phyloP scores from a whole-genome alignment of 768 basidiomycete genomes.

The Macrocybe gigantea region DNA sequence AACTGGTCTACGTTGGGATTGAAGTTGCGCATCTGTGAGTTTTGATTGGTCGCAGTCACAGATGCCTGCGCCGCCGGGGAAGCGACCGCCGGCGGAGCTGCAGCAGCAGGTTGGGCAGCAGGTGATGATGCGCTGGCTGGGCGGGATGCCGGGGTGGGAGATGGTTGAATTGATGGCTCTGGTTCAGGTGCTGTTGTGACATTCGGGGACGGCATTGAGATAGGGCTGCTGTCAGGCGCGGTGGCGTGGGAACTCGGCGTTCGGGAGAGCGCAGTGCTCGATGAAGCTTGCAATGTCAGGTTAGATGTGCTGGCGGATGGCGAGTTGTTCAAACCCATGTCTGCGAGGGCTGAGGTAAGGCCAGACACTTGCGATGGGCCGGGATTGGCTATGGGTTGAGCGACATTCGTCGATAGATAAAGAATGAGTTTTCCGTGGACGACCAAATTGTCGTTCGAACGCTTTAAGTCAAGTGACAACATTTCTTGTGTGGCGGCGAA shows the following conservation, averaged over 20 bases:
- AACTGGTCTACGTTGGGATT: slow-evolving; percentile 94
- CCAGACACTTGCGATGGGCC: slow-evolving; percentile 69
- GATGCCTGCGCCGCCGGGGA: slow-evolving; percentile 17
- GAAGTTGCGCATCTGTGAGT: slow-evolving; percentile 71
- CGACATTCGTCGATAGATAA: slow-evolving; percentile 90
- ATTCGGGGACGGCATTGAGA: slow-evolving; percentile 32
- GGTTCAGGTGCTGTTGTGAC: slow-evolving; percentile 17
- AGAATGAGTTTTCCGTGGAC: slow-evolving; percentile 98
- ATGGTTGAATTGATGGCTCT: slow-evolving; percentile 16
- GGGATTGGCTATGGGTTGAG: slow-evolving; percentile 78
- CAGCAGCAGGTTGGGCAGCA: slow-evolving; percentile 14
- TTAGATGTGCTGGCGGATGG: slow-evolving; percentile 55
- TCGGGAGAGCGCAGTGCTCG: slow-evolving; percentile 46
- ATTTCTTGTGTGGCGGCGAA: slow-evolving; percentile 56
- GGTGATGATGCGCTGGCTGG: slow-evolving; percentile 18
- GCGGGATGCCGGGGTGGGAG: slow-evolving; percentile 18
- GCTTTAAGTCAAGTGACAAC: slow-evolving; percentile 94
- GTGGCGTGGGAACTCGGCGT: slow-evolving; percentile 65
- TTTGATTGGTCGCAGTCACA: slow-evolving; percentile 39
- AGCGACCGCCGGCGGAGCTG: slow-evolving; percentile 18
- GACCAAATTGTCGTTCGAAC: slow-evolving; percentile 97
- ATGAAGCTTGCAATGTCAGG: slow-evolving; percentile 34
- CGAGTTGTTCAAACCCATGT: slow-evolving; percentile 57
- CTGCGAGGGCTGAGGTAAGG: slow-evolving; percentile 51
- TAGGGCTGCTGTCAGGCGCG: slow-evolving; percentile 36